Conservation (phyloP, 805 yeast species). For the Metschnikowia orientalis region DNA sequence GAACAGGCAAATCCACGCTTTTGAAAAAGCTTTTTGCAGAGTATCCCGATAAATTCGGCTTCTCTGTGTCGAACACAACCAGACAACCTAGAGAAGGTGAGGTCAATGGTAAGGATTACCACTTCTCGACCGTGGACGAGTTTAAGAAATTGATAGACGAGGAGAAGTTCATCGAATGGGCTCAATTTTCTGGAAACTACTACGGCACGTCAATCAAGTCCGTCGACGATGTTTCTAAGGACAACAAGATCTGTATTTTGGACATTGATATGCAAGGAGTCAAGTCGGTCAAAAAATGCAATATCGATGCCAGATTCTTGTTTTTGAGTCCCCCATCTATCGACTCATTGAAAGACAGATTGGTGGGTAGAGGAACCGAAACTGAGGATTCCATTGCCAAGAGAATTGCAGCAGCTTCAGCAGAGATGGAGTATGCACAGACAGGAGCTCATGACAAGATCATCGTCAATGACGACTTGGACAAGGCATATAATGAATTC, state of each 20-base stretch:
- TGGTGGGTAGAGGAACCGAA: constrained; percentile 92
- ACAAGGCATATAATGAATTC: constrained; percentile 78
- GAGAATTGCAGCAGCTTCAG: constrained; percentile 81
- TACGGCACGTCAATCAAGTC: constrained; percentile 91
- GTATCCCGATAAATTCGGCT: constrained; percentile 86
- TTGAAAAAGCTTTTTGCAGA: constrained; percentile 86
- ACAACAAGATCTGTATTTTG: constrained; percentile 77
- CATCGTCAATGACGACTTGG: constrained; percentile 88
- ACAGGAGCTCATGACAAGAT: constrained; percentile 90
- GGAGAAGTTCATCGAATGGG: constrained; percentile 90
- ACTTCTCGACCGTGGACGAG: constrained; percentile 74
- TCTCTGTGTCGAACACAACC: constrained; percentile 91
- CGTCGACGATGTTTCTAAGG: constrained; percentile 63
- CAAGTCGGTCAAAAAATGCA: constrained; percentile 78
- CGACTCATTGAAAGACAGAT: constrained; percentile 69
- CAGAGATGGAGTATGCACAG: constrained; percentile 84
- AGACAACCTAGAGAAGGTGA: constrained; percentile 92
- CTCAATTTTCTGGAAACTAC: constrained; percentile 95
- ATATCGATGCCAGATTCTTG: constrained; percentile 77
- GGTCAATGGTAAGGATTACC: constrained; percentile 81
- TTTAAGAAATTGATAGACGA: constrained; percentile 74
- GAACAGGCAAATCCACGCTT: constrained; percentile 92
- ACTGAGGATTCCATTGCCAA: constrained; percentile 77
- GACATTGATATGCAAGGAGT: constrained; percentile 99
- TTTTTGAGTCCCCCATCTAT: constrained; percentile 92